phyloP scores from a whole-genome alignment of 257 asterid genomes.

The Nicotiana undulata region DNA sequence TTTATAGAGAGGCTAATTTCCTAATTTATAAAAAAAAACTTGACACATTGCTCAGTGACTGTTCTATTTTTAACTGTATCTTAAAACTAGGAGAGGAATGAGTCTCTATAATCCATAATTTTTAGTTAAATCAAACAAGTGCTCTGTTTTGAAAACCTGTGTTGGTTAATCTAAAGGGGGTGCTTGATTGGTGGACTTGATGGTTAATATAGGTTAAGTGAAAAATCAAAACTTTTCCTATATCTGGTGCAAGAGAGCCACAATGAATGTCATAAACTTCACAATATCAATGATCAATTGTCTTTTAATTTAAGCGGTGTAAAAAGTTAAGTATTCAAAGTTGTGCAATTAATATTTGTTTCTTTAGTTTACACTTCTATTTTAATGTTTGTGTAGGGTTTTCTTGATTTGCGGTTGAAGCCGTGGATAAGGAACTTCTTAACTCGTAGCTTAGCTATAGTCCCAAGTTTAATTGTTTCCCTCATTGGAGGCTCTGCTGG shows the following conservation, averaged over 20 bases:
- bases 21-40: neutral
- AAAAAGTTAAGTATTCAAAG: neutral
- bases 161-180: neutral
- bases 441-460: slow-evolving; percentile 85
- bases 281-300: neutral
- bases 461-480: slow-evolving; percentile 84
- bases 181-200: neutral
- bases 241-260: neutral
- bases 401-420: slow-evolving; percentile 79
- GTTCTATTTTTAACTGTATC: neutral
- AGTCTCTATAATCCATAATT: neutral
- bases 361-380: neutral
- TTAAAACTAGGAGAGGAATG: neutral
- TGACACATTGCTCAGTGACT: neutral
- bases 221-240: neutral
- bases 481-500: slow-evolving; percentile 79
- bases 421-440: slow-evolving; percentile 86
- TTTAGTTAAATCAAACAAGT: neutral
- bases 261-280: neutral
- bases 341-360: neutral
- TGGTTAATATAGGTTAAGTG: neutral
- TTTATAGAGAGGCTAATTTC: neutral
- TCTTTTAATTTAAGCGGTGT: neutral
- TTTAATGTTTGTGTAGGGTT: slow-evolving; percentile 48
- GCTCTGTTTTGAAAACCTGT: neutral